A percentile compares a stretch with the other conserved stretches of the same genome.
Conservation (phyloP, 2,329 filamentous ascomycete genomes). For the Aspergillus melleus region DNA sequence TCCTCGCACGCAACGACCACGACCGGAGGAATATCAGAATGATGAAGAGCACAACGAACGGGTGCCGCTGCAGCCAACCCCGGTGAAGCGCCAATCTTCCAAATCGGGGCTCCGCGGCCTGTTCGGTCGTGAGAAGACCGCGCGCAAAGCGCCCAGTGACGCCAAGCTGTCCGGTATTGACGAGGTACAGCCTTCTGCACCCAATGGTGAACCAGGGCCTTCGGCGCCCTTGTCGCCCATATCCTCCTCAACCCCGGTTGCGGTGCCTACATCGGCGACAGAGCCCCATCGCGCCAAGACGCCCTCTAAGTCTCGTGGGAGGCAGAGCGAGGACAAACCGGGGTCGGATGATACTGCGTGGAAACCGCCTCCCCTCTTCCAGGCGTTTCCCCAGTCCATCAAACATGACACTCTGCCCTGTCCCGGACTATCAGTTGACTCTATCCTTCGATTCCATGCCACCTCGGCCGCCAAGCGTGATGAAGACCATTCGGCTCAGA, state of each 20-base stretch:
- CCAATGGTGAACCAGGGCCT: conserved; percentile 16
- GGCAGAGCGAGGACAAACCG: conserved; percentile 23
- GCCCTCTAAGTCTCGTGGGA: conserved; percentile 22
- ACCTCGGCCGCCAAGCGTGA: conserved; percentile 25
- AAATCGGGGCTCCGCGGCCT: conserved; percentile 39
- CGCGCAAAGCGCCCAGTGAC: conserved; percentile 29
- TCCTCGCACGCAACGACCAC: conserved; percentile 31
- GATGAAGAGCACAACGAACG: conserved; percentile 27
- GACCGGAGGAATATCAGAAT: conserved; percentile 32
- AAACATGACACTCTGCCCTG: conserved; percentile 71
- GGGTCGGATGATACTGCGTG: conserved; percentile 44
- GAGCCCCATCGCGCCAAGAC: conserved; percentile 19
- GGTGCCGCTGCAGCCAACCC: conserved; percentile 32
- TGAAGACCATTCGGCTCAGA: conserved; percentile 12
- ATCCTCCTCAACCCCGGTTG: conserved; percentile 24
- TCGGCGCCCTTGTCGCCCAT: conserved; percentile 29
- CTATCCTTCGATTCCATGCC: conserved; percentile 60
- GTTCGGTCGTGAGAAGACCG: conserved; percentile 38
- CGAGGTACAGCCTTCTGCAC: conserved; percentile 25
- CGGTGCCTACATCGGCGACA: conserved; percentile 24
- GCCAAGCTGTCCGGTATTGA: conserved; percentile 34
- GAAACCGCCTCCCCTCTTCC: conserved; percentile 76
- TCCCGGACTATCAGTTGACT: conserved; percentile 67
- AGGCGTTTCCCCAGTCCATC: conserved; percentile 81
- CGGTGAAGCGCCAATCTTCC: conserved; percentile 36